Evolutionary conservation across 441 rosid genomes (phyloP), one percentile per base, ranked within the genome.

Genomic region (Brassica balearica): DNA sequence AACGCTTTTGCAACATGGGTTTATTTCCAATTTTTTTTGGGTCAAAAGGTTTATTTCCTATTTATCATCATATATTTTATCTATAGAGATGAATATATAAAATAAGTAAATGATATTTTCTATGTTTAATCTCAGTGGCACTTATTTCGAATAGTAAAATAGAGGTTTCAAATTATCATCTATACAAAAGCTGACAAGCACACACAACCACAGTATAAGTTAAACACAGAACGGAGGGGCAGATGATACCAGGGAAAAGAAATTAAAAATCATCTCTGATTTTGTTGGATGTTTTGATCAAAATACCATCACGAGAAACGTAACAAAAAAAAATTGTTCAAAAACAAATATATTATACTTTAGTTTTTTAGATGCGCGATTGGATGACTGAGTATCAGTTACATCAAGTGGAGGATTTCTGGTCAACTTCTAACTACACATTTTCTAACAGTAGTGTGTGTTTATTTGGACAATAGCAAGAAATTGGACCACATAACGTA

Each of bases 401-500:
- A 53, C 71, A 70, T 34, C 65, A 77, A 70, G 48, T 70, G 63
- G 65, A 56, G 61, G 61, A 63, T 6, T 51, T 61, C 59, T 77
- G 67, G 80, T 71, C 76, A 71, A 71, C 72, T 65, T 32, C 43
- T 56, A 67, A 67, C 71, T 59, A 71, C 19, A 66, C 69, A 67
- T 41, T 72, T 67, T 12, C 59, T 73, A 61, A 12, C 51, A 34
- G 15, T 22, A 41, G 53, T 34, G 65, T 23, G 2, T 56, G 53
- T 14, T 25, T 61, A 66, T 68, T 55, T 68, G 55, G 78, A 74
- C 66, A 74, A 63, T 15, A 73, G 65, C 32, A 68, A 53, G 12
- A 12, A 69, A 55, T 53, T 68, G 78, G 82, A 74, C 78, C 78
- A 79, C 82, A 74, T 61, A 68, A 79, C 78, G 58, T 74, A 79